Evolutionary conservation across 2,329 filamentous ascomycete genomes (phyloP), one percentile per base, ranked within the genome.

Genomic region (Fusarium sp.): DNA sequence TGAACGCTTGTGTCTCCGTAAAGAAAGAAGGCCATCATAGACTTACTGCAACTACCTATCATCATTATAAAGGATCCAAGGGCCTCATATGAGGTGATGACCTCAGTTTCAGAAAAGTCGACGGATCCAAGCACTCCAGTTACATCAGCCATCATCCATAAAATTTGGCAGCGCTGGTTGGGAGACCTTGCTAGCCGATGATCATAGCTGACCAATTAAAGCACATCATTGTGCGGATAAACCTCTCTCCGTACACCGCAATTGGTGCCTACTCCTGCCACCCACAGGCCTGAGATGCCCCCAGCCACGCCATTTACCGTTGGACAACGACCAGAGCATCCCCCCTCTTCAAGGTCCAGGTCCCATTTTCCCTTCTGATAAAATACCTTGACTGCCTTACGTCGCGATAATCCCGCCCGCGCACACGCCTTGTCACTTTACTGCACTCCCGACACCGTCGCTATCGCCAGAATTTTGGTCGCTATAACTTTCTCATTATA

Each of bases 221-320:
- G 1, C 5, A 1, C 9, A 2, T 4, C 0, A 1, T 18, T 0
- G 0, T 0, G 3, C 66, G 66, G 67, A 70, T 13, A 70, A 65
- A 51, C 26, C 1, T 39, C 13, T 9, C 11, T 70, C 73, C 72
- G 42, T 15, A 4, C 7, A 24, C 36, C 57, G 47, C 45, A 45
- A 32, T 47, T 41, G 48, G 24, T 51, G 38, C 35, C 30, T 58
- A 28, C 30, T 57, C 38, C 55, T 71, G 45, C 67, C 68, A 75
- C 72, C 68, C 63, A 74, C 72, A 75, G 59, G 65, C 48, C 58
- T 72, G 30, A 51, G 30, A 32, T 51, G 50, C 58, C 78, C 81
- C 82, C 82, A 83, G 82, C 82, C 82, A 83, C 82, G 79, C 79
- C 79, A 79, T 83, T 83, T 81, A 79, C 75, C 70, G 77, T 73